Percentiles rank a stretch among this genome's conserved stretches.
Conservation (phyloP, 2,329 filamentous ascomycete species). For the Trichoderma breve region DNA sequence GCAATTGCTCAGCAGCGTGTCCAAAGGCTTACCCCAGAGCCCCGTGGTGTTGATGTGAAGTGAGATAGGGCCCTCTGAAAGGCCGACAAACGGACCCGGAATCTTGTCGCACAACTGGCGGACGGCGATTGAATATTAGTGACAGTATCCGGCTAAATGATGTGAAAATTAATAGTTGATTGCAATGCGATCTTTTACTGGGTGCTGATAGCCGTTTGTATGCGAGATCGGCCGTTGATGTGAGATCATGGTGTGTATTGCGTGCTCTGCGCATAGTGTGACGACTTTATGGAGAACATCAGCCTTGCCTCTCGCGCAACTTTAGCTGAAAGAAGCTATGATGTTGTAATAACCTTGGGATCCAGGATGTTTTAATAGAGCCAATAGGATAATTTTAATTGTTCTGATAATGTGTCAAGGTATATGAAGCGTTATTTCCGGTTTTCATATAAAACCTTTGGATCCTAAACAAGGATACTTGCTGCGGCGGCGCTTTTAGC, state of each 20-base stretch:
- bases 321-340: background rate
- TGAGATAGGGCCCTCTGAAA: background rate
- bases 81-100: conserved; percentile 14
- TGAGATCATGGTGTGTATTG: conserved; percentile 18
- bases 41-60: background rate
- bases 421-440: background rate
- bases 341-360: background rate
- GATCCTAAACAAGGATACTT: background rate
- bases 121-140: background rate
- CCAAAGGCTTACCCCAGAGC: background rate
- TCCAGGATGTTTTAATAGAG: background rate
- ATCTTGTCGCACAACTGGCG: background rate
- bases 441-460: background rate
- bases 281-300: conserved; percentile 10
- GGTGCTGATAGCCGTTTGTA: background rate
- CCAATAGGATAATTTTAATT: background rate
- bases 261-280: conserved; percentile 15
- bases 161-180: background rate
- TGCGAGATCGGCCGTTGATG: conserved; percentile 18
- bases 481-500: background rate
- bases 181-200: background rate
- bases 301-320: background rate
- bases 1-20: background rate
- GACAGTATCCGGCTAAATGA: background rate
- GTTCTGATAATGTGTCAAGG: background rate